phyloP scores from a whole-genome alignment of 2,329 filamentous ascomycete species.

The Trichoderma sp. region DNA sequence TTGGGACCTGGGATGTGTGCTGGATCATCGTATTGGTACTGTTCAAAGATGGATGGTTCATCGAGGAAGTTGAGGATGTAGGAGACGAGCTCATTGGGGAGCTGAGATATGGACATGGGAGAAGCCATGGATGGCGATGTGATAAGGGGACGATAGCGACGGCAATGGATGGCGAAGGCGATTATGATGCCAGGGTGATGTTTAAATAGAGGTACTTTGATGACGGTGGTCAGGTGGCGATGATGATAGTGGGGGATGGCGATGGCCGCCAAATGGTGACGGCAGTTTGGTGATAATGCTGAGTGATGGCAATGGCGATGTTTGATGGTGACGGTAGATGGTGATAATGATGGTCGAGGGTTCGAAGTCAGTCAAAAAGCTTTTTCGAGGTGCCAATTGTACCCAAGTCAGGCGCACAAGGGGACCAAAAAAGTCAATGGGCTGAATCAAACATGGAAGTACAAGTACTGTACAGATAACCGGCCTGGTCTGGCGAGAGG shows the following conservation, averaged over 20 bases:
- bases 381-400: neutral
- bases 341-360: neutral
- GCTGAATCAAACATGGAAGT: neutral
- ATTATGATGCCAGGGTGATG: neutral
- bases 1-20: conserved; percentile 39
- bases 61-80: conserved; percentile 60
- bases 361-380: neutral
- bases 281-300: neutral
- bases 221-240: neutral
- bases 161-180: neutral
- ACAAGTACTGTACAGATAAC: neutral
- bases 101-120: conserved; percentile 25
- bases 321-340: neutral
- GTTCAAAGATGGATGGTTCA: conserved; percentile 49
- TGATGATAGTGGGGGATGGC: neutral
- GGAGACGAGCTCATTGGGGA: conserved; percentile 64
- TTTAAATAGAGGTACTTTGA: neutral
- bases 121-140: neutral
- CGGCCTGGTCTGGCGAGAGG: neutral
- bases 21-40: conserved; percentile 48
- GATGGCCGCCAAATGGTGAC: neutral
- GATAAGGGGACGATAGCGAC: neutral
- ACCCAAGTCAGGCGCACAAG: neutral
- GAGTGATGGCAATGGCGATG: neutral
- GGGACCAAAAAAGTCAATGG: neutral